Conservation (phyloP, 2,329 filamentous ascomycete species). For the Colletotrichum chrysophilum region DNA sequence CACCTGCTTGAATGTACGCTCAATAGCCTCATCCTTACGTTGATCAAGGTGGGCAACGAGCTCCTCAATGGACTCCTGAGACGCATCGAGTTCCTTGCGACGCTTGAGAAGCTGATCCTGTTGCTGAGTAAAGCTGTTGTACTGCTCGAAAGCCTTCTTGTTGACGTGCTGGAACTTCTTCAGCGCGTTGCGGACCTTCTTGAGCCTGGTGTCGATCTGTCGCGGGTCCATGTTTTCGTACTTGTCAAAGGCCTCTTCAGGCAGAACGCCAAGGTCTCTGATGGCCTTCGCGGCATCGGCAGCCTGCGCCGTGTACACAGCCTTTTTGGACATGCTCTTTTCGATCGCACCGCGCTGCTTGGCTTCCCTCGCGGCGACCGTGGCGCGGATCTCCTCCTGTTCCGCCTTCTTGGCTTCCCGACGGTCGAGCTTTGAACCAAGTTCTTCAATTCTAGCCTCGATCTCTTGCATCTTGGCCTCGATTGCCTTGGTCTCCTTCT, state of each 20-base stretch:
- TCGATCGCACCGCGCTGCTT: constrained; percentile 90
- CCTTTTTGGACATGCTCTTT: constrained; percentile 89
- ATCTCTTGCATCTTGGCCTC: constrained; percentile 74
- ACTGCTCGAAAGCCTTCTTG: constrained; percentile 99
- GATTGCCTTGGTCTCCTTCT: constrained; percentile 70
- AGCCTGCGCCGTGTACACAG: constrained; percentile 76
- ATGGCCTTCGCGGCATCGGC: constrained; percentile 88
- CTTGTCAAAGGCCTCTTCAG: constrained; percentile 91
- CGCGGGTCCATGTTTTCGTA: constrained; percentile 85
- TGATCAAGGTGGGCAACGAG: constrained; percentile 92
- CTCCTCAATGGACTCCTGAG: constrained; percentile 86
- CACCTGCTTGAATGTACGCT: constrained; percentile 98
- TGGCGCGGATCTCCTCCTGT: constrained; percentile 75
- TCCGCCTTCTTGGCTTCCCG: constrained; percentile 62
- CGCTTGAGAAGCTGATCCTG: constrained; percentile 86
- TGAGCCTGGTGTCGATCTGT: constrained; percentile 71
- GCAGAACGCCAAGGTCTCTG: constrained; percentile 88
- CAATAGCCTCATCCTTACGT: constrained; percentile 96
- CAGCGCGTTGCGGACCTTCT: constrained; percentile 88
- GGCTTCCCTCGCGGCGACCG: constrained; percentile 79
- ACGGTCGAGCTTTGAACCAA: constrained; percentile 56
- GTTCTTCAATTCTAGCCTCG: constrained; percentile 71
- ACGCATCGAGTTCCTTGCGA: constrained; percentile 84
- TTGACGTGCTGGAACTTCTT: constrained; percentile 99
- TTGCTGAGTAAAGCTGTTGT: constrained; percentile 94